Conservation (phyloP, 2,329 filamentous ascomycete genomes). For the Aspergillus quadrilineatus region DNA sequence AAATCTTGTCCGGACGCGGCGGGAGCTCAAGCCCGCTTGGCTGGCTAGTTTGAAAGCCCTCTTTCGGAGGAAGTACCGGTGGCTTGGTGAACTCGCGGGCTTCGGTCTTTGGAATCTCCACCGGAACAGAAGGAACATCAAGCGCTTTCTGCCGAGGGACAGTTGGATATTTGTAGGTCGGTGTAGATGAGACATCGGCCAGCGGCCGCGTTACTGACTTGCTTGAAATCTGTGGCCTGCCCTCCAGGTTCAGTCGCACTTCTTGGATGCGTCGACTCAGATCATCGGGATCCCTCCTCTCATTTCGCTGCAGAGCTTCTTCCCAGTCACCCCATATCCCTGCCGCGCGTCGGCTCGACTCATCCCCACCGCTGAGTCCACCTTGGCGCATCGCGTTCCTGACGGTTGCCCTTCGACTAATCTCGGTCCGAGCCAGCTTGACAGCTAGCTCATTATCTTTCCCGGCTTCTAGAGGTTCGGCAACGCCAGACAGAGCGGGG, state of each 20-base stretch:
- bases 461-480: slow-evolving; percentile 65
- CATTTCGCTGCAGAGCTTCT: slow-evolving; percentile 37
- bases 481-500: slow-evolving; percentile 59
- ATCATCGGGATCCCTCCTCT: slow-evolving; percentile 39
- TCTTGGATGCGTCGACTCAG: slow-evolving; percentile 55
- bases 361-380: slow-evolving; percentile 58
- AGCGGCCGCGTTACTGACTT: slow-evolving; percentile 18
- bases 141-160: slow-evolving; percentile 40
- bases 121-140: slow-evolving; percentile 23
- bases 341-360: slow-evolving; percentile 55
- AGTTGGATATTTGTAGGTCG: slow-evolving; percentile 45
- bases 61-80: slow-evolving; percentile 43
- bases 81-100: slow-evolving; percentile 24
- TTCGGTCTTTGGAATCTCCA: slow-evolving; percentile 20
- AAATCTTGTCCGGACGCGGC: slow-evolving; percentile 29
- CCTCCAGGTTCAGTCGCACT: slow-evolving; percentile 44
- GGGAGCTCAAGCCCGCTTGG: slow-evolving; percentile 26
- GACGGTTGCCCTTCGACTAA: slow-evolving; percentile 64
- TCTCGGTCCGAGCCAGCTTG: slow-evolving; percentile 70
- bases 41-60: slow-evolving; percentile 19
- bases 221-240: slow-evolving; percentile 14
- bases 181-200: slow-evolving; percentile 21
- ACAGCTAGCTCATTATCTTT: slow-evolving; percentile 75
- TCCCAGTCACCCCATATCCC: slow-evolving; percentile 58
- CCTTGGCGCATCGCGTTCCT: slow-evolving; percentile 59